Evolutionary conservation across 2,329 filamentous ascomycete genomes (phyloP).

Genomic region (Apiospora sp.): DNA sequence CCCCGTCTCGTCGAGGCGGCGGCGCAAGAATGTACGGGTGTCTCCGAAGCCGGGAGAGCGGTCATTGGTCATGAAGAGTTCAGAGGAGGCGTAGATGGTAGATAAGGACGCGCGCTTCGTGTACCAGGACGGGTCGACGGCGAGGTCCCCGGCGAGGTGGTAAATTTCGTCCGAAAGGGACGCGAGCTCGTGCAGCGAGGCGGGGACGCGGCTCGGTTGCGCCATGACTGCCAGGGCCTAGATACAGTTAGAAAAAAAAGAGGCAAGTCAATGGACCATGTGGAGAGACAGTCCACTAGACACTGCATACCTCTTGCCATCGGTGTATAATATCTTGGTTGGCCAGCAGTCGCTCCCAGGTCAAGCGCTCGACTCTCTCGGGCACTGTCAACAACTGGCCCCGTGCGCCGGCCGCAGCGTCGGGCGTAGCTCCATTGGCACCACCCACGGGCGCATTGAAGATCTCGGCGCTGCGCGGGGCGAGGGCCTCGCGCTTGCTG

Average conservation of each 20-base stretch:
- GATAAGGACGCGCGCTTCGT: slow-evolving; percentile 65
- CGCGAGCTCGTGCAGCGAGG: slow-evolving; percentile 80
- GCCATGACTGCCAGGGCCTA: slow-evolving; percentile 92
- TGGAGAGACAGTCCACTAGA: slow-evolving; percentile 22
- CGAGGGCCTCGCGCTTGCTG: slow-evolving; percentile 69
- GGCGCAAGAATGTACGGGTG: slow-evolving; percentile 81
- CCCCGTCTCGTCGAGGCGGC: slow-evolving; percentile 75
- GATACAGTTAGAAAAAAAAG: not conserved
- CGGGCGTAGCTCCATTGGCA: not conserved
- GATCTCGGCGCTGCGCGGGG: slow-evolving; percentile 47
- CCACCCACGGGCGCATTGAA: slow-evolving; percentile 41
- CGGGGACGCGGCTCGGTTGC: slow-evolving; percentile 77
- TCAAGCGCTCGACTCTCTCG: slow-evolving; percentile 72
- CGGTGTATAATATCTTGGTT: slow-evolving; percentile 77
- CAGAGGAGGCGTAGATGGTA: slow-evolving; percentile 72
- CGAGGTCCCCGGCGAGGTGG: slow-evolving; percentile 82
- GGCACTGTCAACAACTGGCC: slow-evolving; percentile 55
- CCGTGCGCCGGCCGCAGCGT: slow-evolving; percentile 40
- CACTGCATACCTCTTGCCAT: slow-evolving; percentile 81
- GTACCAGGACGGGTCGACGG: slow-evolving; percentile 91
- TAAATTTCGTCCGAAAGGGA: slow-evolving; percentile 91
- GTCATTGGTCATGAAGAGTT: slow-evolving; percentile 96
- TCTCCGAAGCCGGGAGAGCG: slow-evolving; percentile 74
- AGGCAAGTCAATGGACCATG: not conserved
- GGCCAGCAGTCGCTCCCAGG: slow-evolving; percentile 78